These are phyloP conservation scores for Candida hispaniensis DNA, from an alignment of 805 yeast genomes.

Conservation along the genomic window DNA sequence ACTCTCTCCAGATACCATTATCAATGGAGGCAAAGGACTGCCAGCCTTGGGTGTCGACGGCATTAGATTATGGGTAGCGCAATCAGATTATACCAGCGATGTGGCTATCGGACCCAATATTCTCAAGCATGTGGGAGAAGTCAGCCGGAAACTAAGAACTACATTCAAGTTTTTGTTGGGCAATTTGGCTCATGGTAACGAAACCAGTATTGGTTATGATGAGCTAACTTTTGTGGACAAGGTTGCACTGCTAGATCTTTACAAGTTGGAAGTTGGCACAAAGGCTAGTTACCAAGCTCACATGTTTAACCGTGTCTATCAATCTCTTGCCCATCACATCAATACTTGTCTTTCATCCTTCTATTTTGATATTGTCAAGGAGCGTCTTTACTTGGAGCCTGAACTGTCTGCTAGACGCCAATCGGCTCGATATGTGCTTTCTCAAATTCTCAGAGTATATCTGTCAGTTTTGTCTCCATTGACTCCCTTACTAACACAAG, in stretches of 20 bases:
- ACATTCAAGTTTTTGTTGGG: conserved; percentile 78
- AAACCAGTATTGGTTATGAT: conserved; percentile 21
- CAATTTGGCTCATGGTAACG: conserved; percentile 43
- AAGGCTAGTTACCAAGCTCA: conserved; percentile 41
- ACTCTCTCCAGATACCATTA: conserved; percentile 54
- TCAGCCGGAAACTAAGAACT: conserved; percentile 68
- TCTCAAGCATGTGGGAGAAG: conserved; percentile 65
- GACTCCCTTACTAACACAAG: conserved; percentile 75
- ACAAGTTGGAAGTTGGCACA: conserved; percentile 36
- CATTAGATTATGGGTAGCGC: conserved; percentile 80
- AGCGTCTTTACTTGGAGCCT: conserved; percentile 65
- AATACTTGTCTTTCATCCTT: conserved; percentile 67
- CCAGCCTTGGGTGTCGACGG: conserved; percentile 85
- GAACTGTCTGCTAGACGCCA: conserved; percentile 40
- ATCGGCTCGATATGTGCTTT: conserved; percentile 56
- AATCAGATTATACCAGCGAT: conserved; percentile 75
- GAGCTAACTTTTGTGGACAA: conserved; percentile 38
- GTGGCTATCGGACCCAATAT: conserved; percentile 63
- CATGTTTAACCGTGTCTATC: conserved; percentile 62
- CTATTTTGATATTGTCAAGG: conserved; percentile 81
- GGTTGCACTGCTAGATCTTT: conserved; percentile 47
- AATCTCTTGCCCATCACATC: conserved; percentile 58
- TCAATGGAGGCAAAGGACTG: conserved; percentile 43
- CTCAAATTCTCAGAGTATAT: conserved; percentile 45
- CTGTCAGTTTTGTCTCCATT: conserved; percentile 68